Evolutionary conservation across 371 early-diverging fungal species (phyloP).

Genomic region (Mortierella sp.): DNA sequence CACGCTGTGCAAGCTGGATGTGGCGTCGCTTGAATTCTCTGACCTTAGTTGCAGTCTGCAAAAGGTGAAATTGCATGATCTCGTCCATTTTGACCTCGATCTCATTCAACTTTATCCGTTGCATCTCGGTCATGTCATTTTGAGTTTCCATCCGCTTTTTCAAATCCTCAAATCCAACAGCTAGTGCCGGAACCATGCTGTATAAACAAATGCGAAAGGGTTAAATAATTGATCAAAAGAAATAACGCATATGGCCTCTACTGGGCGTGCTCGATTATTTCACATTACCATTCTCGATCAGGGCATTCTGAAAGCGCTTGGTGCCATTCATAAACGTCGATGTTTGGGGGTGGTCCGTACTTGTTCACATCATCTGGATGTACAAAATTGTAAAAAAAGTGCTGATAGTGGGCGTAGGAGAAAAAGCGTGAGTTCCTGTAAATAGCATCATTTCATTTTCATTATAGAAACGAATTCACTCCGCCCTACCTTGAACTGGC

Average conservation of each 20-base stretch:
- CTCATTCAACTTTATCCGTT: constrained; percentile 73
- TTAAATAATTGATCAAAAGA: background rate
- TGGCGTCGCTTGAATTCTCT: constrained; percentile 79
- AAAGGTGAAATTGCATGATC: constrained; percentile 74
- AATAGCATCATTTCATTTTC: background rate
- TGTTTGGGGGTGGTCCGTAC: constrained; percentile 80
- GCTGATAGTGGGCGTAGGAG: constrained; percentile 49
- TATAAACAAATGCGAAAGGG: background rate
- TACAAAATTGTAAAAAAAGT: constrained; percentile 93
- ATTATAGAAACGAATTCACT: constrained; percentile 70
- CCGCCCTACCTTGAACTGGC: constrained; percentile 77
- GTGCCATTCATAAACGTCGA: constrained; percentile 83
- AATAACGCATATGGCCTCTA: background rate
- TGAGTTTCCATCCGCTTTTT: constrained; percentile 86
- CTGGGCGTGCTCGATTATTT: background rate
- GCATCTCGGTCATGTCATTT: constrained; percentile 68
- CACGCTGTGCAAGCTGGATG: constrained; percentile 81
- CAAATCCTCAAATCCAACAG: constrained; percentile 89
- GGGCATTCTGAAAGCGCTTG: constrained; percentile 89
- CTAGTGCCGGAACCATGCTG: constrained; percentile 91
- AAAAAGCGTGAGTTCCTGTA: background rate
- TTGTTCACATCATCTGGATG: constrained; percentile 81
- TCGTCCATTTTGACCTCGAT: constrained; percentile 69
- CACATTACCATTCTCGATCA: constrained; percentile 78
- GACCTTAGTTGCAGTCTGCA: constrained; percentile 72